Evolutionary conservation across 2,329 filamentous ascomycete genomes (phyloP), one percentile per base, ranked within the genome.

Genomic region (Iodosphaeria phyllophila): DNA sequence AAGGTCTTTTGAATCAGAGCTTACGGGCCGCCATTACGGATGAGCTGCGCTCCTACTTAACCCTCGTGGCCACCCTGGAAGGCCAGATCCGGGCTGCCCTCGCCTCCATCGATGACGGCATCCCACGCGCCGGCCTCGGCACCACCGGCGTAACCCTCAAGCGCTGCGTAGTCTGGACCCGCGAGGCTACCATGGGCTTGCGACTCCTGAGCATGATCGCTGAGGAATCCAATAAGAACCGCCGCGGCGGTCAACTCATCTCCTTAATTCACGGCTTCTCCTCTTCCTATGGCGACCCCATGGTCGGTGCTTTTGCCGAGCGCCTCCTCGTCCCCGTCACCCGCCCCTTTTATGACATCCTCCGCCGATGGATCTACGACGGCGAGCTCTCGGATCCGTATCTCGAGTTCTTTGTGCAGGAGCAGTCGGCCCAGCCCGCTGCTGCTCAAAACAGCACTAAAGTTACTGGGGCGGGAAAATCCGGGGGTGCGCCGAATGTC

Each of bases 361-460:
- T 98, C 27, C 72, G 83, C 27, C 77, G 82, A 39, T 98, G 89
- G 89, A 92, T 98, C 25, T 98, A 98, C 43, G 86, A 98, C 41
- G 89, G 89, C 31, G 91, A 98, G 54, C 63, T 98, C 9, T 83
- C 80, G n/a, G 89, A 98, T 48, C 89, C 91, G 0, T 93, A 84
- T 41, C 64, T 72, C 28, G 89, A 98, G 42, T 98, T 98, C 50
- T 95, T 98, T 40, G 84, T 98, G 12, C 72, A 72, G 12, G 82
- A 93, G 45, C 80, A 86, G 37, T 66, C 73, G 26, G 60, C 67
- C 5, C 51, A 52, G 22, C 50, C 58, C 16, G 37, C 46, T 27
- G 28, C 42, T 16, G 12, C 8, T 13, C 8, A 42, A 48, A 24
- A 39, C 28, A 29, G 40, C 37, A 37, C 52, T 33, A 46, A 56